A percentile compares a stretch with the other conserved stretches of the same genome.
phyloP scores from a whole-genome alignment of 2,329 filamentous ascomycete genomes.

The Colletotrichum sp. region DNA sequence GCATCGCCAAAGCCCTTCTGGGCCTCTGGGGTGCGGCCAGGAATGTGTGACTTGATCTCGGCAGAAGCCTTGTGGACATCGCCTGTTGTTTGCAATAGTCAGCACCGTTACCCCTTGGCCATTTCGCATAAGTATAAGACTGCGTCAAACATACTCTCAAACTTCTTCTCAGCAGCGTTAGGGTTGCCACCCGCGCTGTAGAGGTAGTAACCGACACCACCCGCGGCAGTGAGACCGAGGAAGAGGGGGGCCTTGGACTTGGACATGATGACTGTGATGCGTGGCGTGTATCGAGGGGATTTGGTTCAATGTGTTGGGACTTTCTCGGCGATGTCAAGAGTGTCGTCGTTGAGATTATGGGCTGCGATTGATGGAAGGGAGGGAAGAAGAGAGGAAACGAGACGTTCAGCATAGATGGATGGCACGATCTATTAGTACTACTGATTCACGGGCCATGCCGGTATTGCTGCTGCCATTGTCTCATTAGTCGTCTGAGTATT shows the following conservation, averaged over 20 bases:
- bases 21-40: conserved; percentile 63
- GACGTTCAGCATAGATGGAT: not conserved
- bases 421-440: conserved; percentile 20
- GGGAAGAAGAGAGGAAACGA: not conserved
- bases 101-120: not conserved
- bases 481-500: not conserved
- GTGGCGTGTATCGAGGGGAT: not conserved
- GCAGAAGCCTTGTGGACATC: conserved; percentile 74
- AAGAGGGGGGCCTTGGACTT: conserved; percentile 50
- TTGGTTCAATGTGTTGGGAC: not conserved
- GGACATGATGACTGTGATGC: conserved; percentile 43
- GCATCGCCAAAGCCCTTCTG: conserved; percentile 64
- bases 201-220: conserved; percentile 85
- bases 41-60: conserved; percentile 69
- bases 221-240: conserved; percentile 67
- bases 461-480: not conserved
- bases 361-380: conserved; percentile 10
- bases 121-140: not conserved
- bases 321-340: not conserved
- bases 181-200: conserved; percentile 84
- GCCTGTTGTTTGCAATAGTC: conserved; percentile 51
- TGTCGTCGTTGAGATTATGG: not conserved
- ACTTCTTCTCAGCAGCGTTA: conserved; percentile 82
- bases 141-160: conserved; percentile 69
- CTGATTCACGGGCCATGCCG: conserved; percentile 1